Evolutionary conservation across 495 filamentous ascomycete species (phyloP).

Genomic region (Tuber microsphaerosporum): DNA sequence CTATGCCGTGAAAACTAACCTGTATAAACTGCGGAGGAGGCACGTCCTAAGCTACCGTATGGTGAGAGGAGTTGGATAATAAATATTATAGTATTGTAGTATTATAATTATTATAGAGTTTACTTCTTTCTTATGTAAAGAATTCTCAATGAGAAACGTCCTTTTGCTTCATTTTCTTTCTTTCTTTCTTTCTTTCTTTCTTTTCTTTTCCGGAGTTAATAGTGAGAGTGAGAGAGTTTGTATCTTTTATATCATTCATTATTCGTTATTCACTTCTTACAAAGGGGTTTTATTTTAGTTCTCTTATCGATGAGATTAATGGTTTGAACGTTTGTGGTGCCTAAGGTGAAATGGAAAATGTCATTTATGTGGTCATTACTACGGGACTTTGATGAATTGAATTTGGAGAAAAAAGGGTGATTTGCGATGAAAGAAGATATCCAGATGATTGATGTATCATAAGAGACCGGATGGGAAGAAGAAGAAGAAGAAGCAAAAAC

Average conservation of each 20-base stretch:
- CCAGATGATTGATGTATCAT: not conserved
- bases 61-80: not conserved
- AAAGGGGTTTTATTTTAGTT: not conserved
- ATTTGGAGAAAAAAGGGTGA: not conserved
- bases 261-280: not conserved
- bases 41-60: not conserved
- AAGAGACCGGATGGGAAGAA: not conserved
- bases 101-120: not conserved
- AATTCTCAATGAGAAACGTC: not conserved
- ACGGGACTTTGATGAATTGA: not conserved
- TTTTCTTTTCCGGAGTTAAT: not conserved
- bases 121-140: not conserved
- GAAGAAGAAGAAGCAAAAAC: not conserved
- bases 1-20: not conserved
- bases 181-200: not conserved
- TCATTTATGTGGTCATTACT: not conserved
- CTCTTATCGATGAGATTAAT: not conserved
- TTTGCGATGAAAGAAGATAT: not conserved
- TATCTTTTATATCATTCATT: not conserved
- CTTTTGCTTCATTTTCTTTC: not conserved
- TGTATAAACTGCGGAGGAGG: not conserved
- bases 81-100: no score
- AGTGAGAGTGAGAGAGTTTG: not conserved
- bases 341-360: not conserved
- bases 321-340: not conserved